These are phyloP conservation scores for Fusarium udum DNA, from an alignment of 2,329 filamentous ascomycete species.

Conservation along the genomic window DNA sequence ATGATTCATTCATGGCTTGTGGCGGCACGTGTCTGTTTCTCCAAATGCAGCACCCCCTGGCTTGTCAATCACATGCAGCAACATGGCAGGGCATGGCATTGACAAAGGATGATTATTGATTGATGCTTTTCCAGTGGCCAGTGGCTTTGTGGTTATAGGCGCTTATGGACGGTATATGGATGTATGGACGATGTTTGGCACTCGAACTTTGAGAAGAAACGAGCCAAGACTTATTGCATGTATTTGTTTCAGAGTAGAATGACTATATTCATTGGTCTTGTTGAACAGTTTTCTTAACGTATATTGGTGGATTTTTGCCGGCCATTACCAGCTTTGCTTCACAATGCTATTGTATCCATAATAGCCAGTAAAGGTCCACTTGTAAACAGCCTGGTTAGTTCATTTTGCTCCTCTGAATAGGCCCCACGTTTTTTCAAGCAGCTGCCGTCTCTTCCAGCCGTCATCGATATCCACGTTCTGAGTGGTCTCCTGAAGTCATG, in stretches of 20 bases:
- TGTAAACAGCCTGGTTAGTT: too few relatives aligned
- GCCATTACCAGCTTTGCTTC: too few relatives aligned
- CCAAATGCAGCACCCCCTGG: constrained; percentile 12
- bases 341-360: too few relatives aligned
- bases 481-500: too few relatives aligned
- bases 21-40: constrained; percentile 23
- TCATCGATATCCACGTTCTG: too few relatives aligned
- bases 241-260: not conserved
- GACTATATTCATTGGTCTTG: not conserved
- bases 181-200: too few relatives aligned
- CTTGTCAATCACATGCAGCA: constrained; percentile 21
- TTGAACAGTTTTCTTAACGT: not conserved
- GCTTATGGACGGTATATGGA: not conserved
- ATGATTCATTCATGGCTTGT: constrained; percentile 32
- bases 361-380: too few relatives aligned
- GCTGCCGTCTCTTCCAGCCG: too few relatives aligned
- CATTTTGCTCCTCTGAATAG: too few relatives aligned
- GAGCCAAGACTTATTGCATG: not conserved
- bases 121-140: not conserved
- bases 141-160: not conserved
- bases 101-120: not conserved
- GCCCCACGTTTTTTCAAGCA: too few relatives aligned
- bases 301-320: too few relatives aligned
- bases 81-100: not conserved
- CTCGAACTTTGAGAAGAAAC: not conserved